Base-by-base conservation (phyloP, 805 yeast species). In the Nakazawaea laoshanensis region DNA sequence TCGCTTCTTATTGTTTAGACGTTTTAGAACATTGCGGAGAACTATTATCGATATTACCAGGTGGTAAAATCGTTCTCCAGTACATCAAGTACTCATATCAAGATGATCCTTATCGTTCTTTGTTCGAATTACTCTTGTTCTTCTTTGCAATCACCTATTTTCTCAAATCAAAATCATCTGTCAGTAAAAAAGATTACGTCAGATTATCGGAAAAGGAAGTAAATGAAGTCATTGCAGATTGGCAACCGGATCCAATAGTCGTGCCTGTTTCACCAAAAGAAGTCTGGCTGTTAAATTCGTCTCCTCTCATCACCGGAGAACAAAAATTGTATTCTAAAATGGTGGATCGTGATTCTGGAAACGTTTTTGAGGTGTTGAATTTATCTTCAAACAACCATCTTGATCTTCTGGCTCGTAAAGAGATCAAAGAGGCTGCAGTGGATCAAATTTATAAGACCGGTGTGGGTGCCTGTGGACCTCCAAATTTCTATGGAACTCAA, bases 391-490 rank as follows among this genome's bases (percentile, higher is more conserved):
- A 70, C 36, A 95, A 89, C 57, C 78, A 79, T 44, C 65, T 85
- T 49, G 70, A 76, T 45, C 59, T 86, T 50, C 70, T 78, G 31
- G 55, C 57, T 21, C 57, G 70, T 44, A 55, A 57, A 14, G 51
- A 41, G 11, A 63, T 86, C 24, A 61, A 61, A 33, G 53, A 63
- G 14, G 68, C 63, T 9, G 86, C 87, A 4, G 66, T 71, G 33
- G 52, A 61, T 19, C 65, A 74, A 15, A 75, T 92, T 40, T 63
- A 64, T 29, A 64, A 65, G 37, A 75, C 81, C 38, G 98, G 98
- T 52, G 96, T 92, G 32, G 98, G 98, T 42, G 89, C 96, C 1
- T 92, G 98, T 64, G 96, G 97, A 25, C 97, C 98, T 4, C 94
- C 96, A 27, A 94, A 95, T 36, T 92, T 92, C 49, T 92, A 88